Evolutionary conservation across 2,329 filamentous ascomycete genomes (phyloP).

Genomic region (Penicillium polonicum): DNA sequence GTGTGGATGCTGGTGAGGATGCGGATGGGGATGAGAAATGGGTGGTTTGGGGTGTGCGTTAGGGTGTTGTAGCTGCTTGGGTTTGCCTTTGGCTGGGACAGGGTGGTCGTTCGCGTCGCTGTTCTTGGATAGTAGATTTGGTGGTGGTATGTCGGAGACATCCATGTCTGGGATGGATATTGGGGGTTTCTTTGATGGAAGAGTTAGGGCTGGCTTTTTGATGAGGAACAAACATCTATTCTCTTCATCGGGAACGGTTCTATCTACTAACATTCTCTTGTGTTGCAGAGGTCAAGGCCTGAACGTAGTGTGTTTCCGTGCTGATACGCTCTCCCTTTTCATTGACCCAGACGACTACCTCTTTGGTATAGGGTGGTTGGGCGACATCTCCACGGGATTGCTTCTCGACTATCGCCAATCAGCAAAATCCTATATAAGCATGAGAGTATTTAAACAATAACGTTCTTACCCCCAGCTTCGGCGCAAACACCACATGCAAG

Average conservation of each 20-base stretch:
- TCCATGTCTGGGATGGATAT: background rate
- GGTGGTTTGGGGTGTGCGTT: constrained; percentile 30
- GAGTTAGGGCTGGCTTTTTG: background rate
- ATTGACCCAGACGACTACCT: constrained; percentile 61
- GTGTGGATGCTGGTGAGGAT: constrained; percentile 11
- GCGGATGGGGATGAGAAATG: background rate
- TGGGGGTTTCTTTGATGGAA: background rate
- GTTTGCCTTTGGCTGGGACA: background rate
- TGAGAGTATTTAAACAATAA: background rate
- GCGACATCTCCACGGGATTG: constrained; percentile 29
- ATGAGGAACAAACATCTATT: background rate
- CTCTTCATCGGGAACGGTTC: too few relatives aligned
- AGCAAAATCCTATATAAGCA: constrained; percentile 13
- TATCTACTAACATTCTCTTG: constrained; percentile 20
- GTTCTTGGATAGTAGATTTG: background rate
- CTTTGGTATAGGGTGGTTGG: constrained; percentile 44
- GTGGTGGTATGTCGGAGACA: background rate
- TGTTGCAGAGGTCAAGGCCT: constrained; percentile 2
- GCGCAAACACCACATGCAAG: constrained; percentile 19
- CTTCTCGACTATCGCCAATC: constrained; percentile 9
- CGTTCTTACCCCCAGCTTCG: constrained; percentile 27
- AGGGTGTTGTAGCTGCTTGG: constrained; percentile 3
- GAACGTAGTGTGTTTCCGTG: constrained; percentile 33
- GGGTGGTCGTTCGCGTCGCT: background rate
- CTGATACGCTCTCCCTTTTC: constrained; percentile 54